Percentiles rank a stretch among this genome's conserved stretches.
Evolutionary conservation across 73 alveolate genomes (phyloP).

Genomic region (Paramecium caudatum): DNA sequence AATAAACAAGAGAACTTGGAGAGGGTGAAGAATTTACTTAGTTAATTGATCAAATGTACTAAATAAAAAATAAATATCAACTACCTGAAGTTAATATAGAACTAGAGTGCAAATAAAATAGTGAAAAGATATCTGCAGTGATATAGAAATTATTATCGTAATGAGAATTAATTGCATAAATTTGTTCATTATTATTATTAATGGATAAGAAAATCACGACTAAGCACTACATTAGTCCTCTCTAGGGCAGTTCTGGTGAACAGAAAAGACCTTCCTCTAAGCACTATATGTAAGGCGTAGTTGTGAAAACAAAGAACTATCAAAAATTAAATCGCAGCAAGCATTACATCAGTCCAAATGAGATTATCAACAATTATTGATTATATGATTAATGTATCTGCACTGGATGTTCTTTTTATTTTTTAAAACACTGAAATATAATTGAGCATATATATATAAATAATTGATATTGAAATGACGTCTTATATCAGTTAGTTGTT

Average conservation of each 20-base stretch:
- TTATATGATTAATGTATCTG: too few species aligned
- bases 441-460: too few species aligned
- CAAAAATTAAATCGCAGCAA: too few species aligned
- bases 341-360: too few species aligned
- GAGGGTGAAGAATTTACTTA: constrained; percentile 35
- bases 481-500: too few species aligned
- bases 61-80: background rate
- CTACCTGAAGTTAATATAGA: background rate
- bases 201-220: background rate
- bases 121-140: background rate
- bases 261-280: background rate
- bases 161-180: constrained; percentile 26
- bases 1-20: background rate
- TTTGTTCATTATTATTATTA: background rate
- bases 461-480: too few species aligned
- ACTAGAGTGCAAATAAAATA: constrained; percentile 21
- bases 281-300: too few species aligned
- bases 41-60: background rate
- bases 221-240: background rate
- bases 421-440: too few species aligned
- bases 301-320: too few species aligned
- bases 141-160: background rate
- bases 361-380: too few species aligned
- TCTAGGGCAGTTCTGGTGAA: constrained; percentile 4
- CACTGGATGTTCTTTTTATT: too few species aligned